These are phyloP conservation scores for Solanum chiquidenum DNA, from an alignment of 257 asterid species.

Conservation along the genomic window DNA sequence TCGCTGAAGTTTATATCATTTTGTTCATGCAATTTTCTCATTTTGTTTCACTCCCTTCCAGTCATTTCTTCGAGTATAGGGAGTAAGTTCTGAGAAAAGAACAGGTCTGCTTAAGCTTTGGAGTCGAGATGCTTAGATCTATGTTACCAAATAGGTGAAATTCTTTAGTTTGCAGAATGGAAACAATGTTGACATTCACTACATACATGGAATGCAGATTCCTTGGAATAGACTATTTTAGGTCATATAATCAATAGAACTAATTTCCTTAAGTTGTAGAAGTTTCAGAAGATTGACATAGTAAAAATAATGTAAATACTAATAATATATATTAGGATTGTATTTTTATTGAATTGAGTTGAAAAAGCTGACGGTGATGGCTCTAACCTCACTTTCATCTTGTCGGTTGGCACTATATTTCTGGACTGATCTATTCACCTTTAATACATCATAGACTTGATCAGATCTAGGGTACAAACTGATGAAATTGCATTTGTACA, in stretches of 20 bases:
- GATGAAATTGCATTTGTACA: constrained; percentile 5
- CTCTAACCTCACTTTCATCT: background rate
- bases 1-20: background rate
- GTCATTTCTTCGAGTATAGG: background rate
- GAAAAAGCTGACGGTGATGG: background rate
- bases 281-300: background rate
- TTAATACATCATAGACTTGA: background rate
- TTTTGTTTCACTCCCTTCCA: background rate
- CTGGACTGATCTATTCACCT: background rate
- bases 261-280: background rate
- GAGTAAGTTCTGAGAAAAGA: background rate
- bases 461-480: background rate
- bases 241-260: background rate
- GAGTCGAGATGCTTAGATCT: background rate
- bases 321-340: background rate
- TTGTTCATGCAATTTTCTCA: background rate
- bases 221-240: background rate
- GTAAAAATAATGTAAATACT: background rate
- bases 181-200: background rate
- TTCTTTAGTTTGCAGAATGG: background rate
- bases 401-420: background rate
- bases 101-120: background rate
- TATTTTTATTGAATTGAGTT: background rate
- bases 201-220: background rate
- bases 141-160: background rate